Evolutionary conservation across 495 filamentous ascomycete genomes (phyloP), one percentile per base, ranked within the genome.

Genomic region (Neurospora tetrasperma): DNA sequence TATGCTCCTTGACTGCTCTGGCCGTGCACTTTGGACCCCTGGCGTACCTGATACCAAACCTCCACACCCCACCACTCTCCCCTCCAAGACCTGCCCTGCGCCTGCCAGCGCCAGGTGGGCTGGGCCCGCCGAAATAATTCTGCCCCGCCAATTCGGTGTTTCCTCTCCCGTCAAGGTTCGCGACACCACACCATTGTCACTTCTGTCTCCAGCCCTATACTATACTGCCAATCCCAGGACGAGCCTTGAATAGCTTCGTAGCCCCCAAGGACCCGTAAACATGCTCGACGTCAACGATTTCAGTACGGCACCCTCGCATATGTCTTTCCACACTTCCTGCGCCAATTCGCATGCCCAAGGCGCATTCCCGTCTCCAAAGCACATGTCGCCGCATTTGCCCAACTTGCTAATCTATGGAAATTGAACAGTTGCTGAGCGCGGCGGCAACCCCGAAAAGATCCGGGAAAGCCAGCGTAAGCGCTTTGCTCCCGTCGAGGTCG

Each of bases 371-470:
- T 66, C 27, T 66, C 27, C 14, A 66, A 62, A 66, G 14, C 54
- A 66, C 54, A 66, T 66, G 54, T 66, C 54, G 18, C n/a, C 44
- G 44, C n/a, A n/a, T 48, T 20, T 38, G 40, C 42, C n/a, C 72
- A 75, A 62, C 73, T 93, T 93, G 93, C 86, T 97, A 73, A 93
- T 84, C 11, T 66, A 31, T 31, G 27, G 27, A 31, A 31, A 31
- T 94, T 89, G 12, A 71, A 62, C 71, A 80, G 79, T 99, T 81
- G 84, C 86, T 77, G 92, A 97, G 78, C 90, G 93, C 73, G 96
- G 94, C 75, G 96, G 96, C 74, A 88, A 97, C 83, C 92, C 93
- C 14, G 90, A 94, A 73, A 88, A 88, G 81, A 96, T 99, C 82
- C 92, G 91, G 80, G 93, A 97, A 81, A 93, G 90, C 77, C 96